phyloP scores from a whole-genome alignment of 2,329 filamentous ascomycete genomes.

The Talaromyces sp. region DNA sequence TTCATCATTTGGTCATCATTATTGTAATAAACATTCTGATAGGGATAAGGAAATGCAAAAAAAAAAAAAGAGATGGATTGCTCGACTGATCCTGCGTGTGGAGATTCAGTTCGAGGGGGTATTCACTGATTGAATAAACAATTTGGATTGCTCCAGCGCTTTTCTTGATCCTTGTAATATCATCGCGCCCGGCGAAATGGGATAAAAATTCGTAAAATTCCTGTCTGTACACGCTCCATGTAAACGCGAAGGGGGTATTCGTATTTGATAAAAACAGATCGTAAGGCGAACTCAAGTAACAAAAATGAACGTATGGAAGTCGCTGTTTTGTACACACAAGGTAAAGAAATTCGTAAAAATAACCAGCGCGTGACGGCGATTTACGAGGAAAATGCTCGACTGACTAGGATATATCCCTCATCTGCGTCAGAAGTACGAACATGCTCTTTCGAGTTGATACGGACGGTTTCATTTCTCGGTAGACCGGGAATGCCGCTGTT shows the following conservation, averaged over 20 bases:
- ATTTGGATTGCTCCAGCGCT: constrained; percentile 10
- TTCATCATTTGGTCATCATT: background rate
- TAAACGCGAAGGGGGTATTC: constrained; percentile 19
- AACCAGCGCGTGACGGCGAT: background rate
- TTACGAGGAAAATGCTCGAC: constrained; percentile 9
- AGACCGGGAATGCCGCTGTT: constrained; percentile 14
- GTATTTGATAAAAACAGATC: constrained; percentile 7
- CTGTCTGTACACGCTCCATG: constrained; percentile 18
- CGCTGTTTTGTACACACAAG: constrained; percentile 1
- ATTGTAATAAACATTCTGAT: constrained; percentile 1
- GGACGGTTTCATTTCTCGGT: constrained; percentile 29
- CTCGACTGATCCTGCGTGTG: background rate
- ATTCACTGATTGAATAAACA: constrained; percentile 11
- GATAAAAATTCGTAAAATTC: constrained; percentile 9
- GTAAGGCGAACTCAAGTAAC: background rate
- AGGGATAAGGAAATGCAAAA: background rate
- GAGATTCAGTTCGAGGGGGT: background rate
- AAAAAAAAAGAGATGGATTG: background rate
- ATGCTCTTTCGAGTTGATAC: constrained; percentile 19
- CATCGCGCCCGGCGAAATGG: constrained; percentile 9
- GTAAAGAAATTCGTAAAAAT: background rate
- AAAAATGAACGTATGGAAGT: background rate
- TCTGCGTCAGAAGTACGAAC: background rate
- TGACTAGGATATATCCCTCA: background rate
- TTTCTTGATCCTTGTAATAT: constrained; percentile 14